Evolutionary conservation across 225 moss, liverwort and hornwort species (phyloP), one percentile per base, ranked within the genome.

Genomic region (Physcomitrium patens): DNA sequence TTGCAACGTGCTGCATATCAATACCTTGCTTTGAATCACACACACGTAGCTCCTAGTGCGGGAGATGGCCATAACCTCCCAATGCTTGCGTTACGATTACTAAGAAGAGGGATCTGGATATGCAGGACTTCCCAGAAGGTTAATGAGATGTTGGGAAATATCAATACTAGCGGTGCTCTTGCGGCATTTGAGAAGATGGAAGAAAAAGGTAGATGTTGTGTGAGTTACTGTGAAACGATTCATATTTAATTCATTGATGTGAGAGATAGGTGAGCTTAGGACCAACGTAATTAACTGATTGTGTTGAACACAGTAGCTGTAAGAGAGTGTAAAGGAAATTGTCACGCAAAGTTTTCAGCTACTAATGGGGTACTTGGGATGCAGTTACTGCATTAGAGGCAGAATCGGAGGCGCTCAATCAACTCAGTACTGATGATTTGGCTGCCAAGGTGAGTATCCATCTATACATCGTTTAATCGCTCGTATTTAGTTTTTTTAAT

Each of bases 111-210:
- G 63, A 28, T 72, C 65, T 58, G 61, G 79, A 68, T 78, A 26
- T 9, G 76, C 88, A 94, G 94, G 84, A 99, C 99, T 43, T 93
- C 99, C 65, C 99, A 99, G 56, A 99, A 99, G 85, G 99, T 99
- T 55, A 99, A 89, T 69, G 99, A 99, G 80, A 91, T 99, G 99
- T 77, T 99, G 64, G 95, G 99, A 62, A 99, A 89, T 58, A 85
- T 99, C 16, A 99, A 99, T 75, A 99, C 99, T 44, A 95, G 95
- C 83, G 83, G 95, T 77, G 99, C 99, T 37, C 93, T 99, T 68
- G 99, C 99, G 31, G 99, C 99, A 11, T 99, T 99, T 62, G 99
- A 99, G 20, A 99, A 93, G 79, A 99, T 99, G 99, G 99, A 99
- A 82, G 95, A 99, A 83, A 99, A 99, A 87, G 95, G 92, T 93